A percentile compares a stretch with the other conserved stretches of the same genome.
Conservation (phyloP, 1,139 yeast genomes). For the Candida frijolesensis region DNA sequence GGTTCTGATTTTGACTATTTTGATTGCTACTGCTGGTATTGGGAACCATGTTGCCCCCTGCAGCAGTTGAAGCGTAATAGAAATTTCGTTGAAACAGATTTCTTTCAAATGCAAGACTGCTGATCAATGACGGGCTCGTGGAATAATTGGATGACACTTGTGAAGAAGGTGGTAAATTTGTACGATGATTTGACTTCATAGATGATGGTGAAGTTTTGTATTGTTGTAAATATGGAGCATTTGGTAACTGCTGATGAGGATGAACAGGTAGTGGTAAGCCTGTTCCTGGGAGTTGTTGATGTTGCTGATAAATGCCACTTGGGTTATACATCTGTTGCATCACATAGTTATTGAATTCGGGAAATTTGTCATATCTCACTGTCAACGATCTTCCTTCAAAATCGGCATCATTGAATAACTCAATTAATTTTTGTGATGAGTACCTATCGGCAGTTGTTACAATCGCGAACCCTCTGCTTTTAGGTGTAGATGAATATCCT, state of each 20-base stretch:
- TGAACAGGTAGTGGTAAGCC: neutral
- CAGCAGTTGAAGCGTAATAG: constrained; percentile 26
- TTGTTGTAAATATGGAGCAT: neutral
- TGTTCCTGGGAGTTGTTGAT: neutral
- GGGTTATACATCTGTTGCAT: constrained; percentile 25
- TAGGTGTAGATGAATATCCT: constrained; percentile 11
- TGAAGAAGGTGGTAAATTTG: neutral
- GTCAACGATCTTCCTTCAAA: constrained; percentile 63
- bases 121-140: constrained; percentile 16
- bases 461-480: constrained; percentile 65
- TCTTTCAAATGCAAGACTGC: constrained; percentile 37
- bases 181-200: neutral
- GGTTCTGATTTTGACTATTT: neutral
- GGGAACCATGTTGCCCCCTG: neutral
- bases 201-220: neutral
- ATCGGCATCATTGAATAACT: constrained; percentile 47
- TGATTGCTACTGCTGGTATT: neutral
- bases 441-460: constrained; percentile 53
- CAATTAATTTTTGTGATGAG: constrained; percentile 55
- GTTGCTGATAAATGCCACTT: neutral
- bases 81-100: constrained; percentile 37
- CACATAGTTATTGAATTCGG: constrained; percentile 40
- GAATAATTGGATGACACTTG: neutral
- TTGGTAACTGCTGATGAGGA: neutral
- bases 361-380: constrained; percentile 58